These are phyloP conservation scores for Huntiella moniliformis DNA, from an alignment of 2,329 filamentous ascomycete genomes.

Conservation along the genomic window DNA sequence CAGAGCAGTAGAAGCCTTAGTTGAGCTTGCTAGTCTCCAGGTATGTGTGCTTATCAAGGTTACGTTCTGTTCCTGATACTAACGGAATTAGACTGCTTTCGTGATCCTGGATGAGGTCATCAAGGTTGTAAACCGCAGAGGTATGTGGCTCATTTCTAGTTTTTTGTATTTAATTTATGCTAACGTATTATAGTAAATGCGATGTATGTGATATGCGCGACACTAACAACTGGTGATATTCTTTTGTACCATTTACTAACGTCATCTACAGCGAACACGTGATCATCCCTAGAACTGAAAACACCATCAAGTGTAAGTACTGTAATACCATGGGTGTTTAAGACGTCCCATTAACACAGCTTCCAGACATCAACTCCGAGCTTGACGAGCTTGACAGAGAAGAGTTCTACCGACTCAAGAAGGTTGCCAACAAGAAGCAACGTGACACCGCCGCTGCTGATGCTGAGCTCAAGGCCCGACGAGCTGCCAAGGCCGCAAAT, in stretches of 20 bases:
- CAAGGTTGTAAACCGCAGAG: conserved; percentile 94
- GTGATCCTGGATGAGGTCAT: conserved; percentile 97
- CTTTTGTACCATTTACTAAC: conserved; percentile 30
- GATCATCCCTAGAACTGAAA: conserved; percentile 94
- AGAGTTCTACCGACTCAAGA: conserved; percentile 95
- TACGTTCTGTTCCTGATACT: neutral
- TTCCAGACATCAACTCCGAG: conserved; percentile 81
- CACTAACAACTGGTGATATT: conserved; percentile 13
- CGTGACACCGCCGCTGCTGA: conserved; percentile 54
- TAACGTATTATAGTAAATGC: conserved; percentile 52
- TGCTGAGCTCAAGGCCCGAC: conserved; percentile 57
- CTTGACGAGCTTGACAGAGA: conserved; percentile 93
- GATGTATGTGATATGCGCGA: conserved; percentile 38
- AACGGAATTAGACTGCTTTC: conserved; percentile 59
- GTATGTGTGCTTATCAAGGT: conserved; percentile 19
- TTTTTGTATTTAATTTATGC: neutral
- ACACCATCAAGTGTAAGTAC: conserved; percentile 82
- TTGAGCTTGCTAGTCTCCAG: conserved; percentile 85
- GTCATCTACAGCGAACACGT: conserved; percentile 50
- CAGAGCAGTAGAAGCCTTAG: conserved; percentile 82
- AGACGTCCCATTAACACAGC: neutral
- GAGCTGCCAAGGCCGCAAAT: conserved; percentile 27
- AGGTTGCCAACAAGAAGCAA: conserved; percentile 74
- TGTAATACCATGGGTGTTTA: neutral
- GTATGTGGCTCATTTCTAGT: conserved; percentile 24